Percentiles rank a stretch among this genome's conserved stretches.
Evolutionary conservation across 192 early-diverging fungal species (phyloP).

Genomic region (Geranomyces michiganensis): DNA sequence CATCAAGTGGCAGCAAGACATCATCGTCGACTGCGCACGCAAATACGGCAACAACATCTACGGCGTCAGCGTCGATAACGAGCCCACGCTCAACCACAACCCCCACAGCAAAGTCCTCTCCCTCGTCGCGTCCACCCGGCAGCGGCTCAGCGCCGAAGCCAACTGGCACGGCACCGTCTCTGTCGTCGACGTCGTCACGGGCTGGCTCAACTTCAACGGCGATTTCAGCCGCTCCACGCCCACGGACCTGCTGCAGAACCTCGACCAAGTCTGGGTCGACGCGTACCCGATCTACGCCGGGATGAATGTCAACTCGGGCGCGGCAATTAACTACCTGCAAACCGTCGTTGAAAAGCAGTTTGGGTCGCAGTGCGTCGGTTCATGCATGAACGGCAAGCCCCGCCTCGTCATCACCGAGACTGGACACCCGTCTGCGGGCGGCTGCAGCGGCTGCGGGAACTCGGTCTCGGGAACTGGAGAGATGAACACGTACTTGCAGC

Average conservation of each 20-base stretch:
- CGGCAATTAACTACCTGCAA: background rate
- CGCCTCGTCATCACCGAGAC: conserved; percentile 7
- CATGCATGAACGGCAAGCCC: conserved; percentile 6
- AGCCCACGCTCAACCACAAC: background rate
- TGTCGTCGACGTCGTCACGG: background rate
- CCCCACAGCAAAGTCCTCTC: background rate
- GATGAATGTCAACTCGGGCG: background rate
- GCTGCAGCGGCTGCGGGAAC: background rate
- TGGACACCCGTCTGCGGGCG: background rate
- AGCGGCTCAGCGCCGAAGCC: background rate
- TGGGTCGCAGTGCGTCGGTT: background rate
- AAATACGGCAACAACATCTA: conserved; percentile 13
- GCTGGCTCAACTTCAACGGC: conserved; percentile 5
- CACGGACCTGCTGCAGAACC: background rate
- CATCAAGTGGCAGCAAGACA: conserved; percentile 3
- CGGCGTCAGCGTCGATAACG: background rate
- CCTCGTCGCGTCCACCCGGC: background rate
- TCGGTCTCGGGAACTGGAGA: background rate
- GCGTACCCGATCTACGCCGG: conserved; percentile 6
- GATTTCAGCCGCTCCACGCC: background rate
- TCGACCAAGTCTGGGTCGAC: conserved; percentile 1
- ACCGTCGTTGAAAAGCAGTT: conserved; percentile 8
- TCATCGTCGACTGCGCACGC: background rate
- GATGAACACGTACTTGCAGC: background rate
- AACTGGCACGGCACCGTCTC: conserved; percentile 7